These are phyloP conservation scores for Claviceps sp. DNA, from an alignment of 2,329 filamentous ascomycete species.

Conservation along the genomic window DNA sequence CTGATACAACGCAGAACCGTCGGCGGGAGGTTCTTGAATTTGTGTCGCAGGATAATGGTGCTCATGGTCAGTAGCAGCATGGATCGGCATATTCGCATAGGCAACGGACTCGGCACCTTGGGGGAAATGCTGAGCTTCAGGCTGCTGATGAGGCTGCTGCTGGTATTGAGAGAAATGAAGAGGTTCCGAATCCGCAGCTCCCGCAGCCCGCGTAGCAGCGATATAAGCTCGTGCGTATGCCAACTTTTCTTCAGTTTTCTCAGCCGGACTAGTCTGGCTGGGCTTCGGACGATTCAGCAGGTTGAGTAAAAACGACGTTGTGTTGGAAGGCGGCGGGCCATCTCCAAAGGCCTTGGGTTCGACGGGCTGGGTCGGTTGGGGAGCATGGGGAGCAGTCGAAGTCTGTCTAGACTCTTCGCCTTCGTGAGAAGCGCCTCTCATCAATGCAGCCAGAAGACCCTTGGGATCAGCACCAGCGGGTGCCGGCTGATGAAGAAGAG, in stretches of 20 bases:
- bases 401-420: slow-evolving; percentile 25
- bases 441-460: slow-evolving; percentile 45
- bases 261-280: slow-evolving; percentile 32
- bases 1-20: slow-evolving; percentile 23
- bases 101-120: slow-evolving; percentile 13
- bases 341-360: slow-evolving; percentile 27
- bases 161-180: slow-evolving; percentile 18
- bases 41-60: slow-evolving; percentile 6
- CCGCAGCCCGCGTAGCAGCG: slow-evolving; percentile 31
- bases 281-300: slow-evolving; percentile 70
- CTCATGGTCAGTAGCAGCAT: slow-evolving; percentile 11
- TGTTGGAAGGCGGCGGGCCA: slow-evolving; percentile 47
- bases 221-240: slow-evolving; percentile 30
- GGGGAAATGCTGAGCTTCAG: slow-evolving; percentile 13
- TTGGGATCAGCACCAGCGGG: slow-evolving; percentile 42
- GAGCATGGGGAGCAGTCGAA: slow-evolving; percentile 11
- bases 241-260: too few relatives aligned
- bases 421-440: slow-evolving; percentile 39
- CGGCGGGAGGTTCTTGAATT: slow-evolving; percentile 23
- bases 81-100: slow-evolving; percentile 13
- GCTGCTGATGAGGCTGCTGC: slow-evolving; percentile 12
- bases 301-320: slow-evolving; percentile 75
- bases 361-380: slow-evolving; percentile 13
- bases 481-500: slow-evolving; percentile 42
- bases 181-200: slow-evolving; percentile 14